These are phyloP conservation scores for Clarireedia homoeocarpa DNA, from an alignment of 2,329 filamentous ascomycete genomes.

Conservation along the genomic window DNA sequence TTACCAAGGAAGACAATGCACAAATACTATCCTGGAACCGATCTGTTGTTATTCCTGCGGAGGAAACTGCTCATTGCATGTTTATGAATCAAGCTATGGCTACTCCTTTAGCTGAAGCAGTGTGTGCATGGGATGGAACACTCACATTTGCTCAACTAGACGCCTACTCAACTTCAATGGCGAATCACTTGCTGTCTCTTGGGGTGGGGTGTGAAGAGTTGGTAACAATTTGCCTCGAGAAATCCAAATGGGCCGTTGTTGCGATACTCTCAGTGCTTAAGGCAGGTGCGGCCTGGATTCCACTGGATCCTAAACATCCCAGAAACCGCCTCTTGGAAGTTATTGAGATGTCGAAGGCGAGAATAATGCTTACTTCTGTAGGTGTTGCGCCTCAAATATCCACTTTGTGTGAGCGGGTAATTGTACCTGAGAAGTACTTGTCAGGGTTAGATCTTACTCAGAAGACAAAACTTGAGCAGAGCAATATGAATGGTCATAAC, in stretches of 20 bases:
- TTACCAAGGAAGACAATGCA: neutral
- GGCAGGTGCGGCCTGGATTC: constrained; percentile 23
- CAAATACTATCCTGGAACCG: constrained; percentile 12
- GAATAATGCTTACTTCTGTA: neutral
- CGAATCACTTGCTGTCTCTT: constrained; percentile 12
- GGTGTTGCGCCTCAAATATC: neutral
- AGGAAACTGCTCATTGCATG: constrained; percentile 15
- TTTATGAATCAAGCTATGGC: constrained; percentile 3
- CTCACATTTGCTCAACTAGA: constrained; percentile 22
- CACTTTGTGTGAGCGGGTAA: neutral
- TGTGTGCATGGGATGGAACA: constrained; percentile 23
- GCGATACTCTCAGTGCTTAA: constrained; percentile 21
- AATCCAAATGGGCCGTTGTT: constrained; percentile 22
- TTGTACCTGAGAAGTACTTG: neutral
- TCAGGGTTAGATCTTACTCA: neutral
- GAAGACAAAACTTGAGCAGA: neutral
- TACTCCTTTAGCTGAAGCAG: constrained; percentile 16
- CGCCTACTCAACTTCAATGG: constrained; percentile 14
- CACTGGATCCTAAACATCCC: constrained; percentile 25
- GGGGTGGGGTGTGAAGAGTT: constrained; percentile 14
- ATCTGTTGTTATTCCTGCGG: constrained; percentile 6
- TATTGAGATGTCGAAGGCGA: neutral
- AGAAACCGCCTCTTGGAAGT: constrained; percentile 11
- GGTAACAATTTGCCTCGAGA: constrained; percentile 25
- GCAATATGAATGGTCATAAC: neutral